Evolutionary conservation across 768 basidiomycete species (phyloP).

Genomic region (Leccinum imitatum): DNA sequence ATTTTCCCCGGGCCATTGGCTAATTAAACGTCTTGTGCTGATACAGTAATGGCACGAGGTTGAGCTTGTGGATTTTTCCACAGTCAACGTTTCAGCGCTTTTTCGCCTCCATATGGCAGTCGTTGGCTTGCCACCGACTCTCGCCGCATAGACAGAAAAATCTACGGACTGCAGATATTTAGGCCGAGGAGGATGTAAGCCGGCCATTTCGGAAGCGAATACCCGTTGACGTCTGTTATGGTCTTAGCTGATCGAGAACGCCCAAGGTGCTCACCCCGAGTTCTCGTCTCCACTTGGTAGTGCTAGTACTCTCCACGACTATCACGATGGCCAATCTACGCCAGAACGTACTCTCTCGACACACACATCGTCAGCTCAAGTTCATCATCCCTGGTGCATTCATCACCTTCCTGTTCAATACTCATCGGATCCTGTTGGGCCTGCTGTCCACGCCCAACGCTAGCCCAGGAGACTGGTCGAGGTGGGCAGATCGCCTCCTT

Average conservation of each 20-base stretch:
- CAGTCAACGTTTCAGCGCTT: neutral
- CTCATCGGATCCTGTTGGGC: slow-evolving; percentile 48
- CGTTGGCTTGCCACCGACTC: neutral
- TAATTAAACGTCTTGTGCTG: neutral
- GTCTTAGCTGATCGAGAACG: slow-evolving; percentile 11
- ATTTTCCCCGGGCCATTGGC: slow-evolving; percentile 41
- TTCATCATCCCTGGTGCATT: slow-evolving; percentile 70
- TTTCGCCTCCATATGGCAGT: slow-evolving; percentile 16
- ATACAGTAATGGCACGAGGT: neutral
- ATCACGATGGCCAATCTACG: slow-evolving; percentile 21
- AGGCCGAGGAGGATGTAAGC: neutral
- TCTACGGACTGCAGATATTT: neutral
- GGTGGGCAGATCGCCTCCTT: slow-evolving; percentile 35
- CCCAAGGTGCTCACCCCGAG: neutral
- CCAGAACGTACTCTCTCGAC: slow-evolving; percentile 35
- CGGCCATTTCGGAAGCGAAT: slow-evolving; percentile 4
- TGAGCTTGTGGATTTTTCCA: neutral
- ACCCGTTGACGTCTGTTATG: slow-evolving; percentile 9
- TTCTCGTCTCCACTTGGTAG: neutral
- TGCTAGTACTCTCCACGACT: neutral
- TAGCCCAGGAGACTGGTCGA: slow-evolving; percentile 47
- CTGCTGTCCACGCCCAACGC: slow-evolving; percentile 34
- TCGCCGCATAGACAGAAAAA: neutral
- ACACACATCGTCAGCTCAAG: slow-evolving; percentile 69
- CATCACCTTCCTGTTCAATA: slow-evolving; percentile 62